Percentiles rank a stretch among this genome's conserved stretches.
phyloP scores from a whole-genome alignment of 1,284 basidiomycete species.

The Phellinidium pouzarii region DNA sequence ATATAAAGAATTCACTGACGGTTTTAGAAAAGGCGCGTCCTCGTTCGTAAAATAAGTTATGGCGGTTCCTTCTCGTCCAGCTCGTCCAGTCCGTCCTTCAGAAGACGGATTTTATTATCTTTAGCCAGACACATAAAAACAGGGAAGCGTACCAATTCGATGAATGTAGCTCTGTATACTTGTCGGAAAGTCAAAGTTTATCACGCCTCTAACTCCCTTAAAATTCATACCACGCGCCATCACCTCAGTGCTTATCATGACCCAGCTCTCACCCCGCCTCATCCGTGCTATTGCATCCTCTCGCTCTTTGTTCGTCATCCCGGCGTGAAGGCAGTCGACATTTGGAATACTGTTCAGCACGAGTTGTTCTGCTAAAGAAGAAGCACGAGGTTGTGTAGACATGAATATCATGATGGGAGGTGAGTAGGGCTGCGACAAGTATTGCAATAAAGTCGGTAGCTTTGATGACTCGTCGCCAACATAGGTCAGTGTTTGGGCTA shows the following conservation, averaged over 20 bases:
- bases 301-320: slow-evolving; percentile 80
- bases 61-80: slow-evolving; percentile 85
- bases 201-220: slow-evolving; percentile 88
- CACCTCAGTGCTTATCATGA: slow-evolving; percentile 90
- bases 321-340: slow-evolving; percentile 90
- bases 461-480: slow-evolving; percentile 93
- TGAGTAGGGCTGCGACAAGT: slow-evolving; percentile 80
- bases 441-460: slow-evolving; percentile 74
- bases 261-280: slow-evolving; percentile 84
- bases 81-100: slow-evolving; percentile 85
- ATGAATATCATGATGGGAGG: slow-evolving; percentile 93
- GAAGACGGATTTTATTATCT: slow-evolving; percentile 13
- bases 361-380: slow-evolving; percentile 85
- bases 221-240: slow-evolving; percentile 98
- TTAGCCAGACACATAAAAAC: not conserved
- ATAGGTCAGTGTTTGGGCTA: slow-evolving; percentile 84
- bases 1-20: slow-evolving; percentile 44
- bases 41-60: slow-evolving; percentile 95
- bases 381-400: slow-evolving; percentile 86
- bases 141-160: slow-evolving; percentile 61
- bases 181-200: slow-evolving; percentile 96
- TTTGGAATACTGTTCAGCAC: slow-evolving; percentile 78
- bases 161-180: slow-evolving; percentile 94
- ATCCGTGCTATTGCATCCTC: slow-evolving; percentile 83
- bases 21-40: slow-evolving; percentile 87